phyloP scores from a whole-genome alignment of 305 asterid genomes.

The Solanum chacoense region DNA sequence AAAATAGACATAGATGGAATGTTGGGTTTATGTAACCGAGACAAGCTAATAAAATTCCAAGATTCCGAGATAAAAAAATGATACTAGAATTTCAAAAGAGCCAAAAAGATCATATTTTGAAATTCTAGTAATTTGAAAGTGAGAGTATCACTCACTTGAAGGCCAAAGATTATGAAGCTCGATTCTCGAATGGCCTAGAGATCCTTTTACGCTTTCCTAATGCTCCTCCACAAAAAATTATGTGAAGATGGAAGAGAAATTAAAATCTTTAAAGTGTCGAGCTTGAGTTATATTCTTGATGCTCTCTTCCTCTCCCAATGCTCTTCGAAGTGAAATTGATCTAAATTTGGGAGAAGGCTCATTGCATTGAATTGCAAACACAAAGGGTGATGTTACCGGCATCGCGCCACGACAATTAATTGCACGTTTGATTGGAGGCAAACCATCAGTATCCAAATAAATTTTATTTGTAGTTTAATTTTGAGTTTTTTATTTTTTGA shows the following conservation, averaged over 20 bases:
- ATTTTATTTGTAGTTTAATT: neutral
- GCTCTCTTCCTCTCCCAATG: neutral
- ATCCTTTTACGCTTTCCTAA: neutral
- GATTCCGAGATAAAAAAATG: neutral
- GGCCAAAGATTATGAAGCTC: neutral
- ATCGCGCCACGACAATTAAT: neutral
- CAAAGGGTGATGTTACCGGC: neutral
- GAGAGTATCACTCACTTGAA: neutral
- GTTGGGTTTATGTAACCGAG: neutral
- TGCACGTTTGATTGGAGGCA: neutral
- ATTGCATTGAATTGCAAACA: neutral
- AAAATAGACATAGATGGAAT: neutral
- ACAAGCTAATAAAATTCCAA: neutral
- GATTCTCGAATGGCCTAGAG: neutral
- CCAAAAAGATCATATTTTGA: neutral
- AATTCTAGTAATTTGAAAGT: neutral
- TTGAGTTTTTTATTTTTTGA: neutral
- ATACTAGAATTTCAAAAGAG: too few relatives aligned
- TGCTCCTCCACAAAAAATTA: neutral
- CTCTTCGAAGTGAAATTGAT: neutral
- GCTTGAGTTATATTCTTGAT: neutral
- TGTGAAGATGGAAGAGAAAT: neutral
- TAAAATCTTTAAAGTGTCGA: neutral
- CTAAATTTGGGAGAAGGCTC: neutral
- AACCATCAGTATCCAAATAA: neutral